Conservation (phyloP, 2,329 filamentous ascomycete genomes). For the Colletotrichum coccodes region DNA sequence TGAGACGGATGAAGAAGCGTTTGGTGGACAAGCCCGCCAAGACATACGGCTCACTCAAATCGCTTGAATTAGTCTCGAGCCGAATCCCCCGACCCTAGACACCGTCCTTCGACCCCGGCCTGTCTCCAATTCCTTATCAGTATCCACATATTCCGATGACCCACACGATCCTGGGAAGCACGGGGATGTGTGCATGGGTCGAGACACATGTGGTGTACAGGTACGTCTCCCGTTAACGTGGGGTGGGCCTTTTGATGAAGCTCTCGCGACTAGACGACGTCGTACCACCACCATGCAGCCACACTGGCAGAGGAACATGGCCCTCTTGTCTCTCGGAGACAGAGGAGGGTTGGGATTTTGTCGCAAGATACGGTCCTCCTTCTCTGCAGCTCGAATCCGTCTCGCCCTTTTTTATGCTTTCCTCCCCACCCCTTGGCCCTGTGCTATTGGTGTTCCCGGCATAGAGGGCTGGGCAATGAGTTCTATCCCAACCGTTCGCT, state of each 20-base stretch:
- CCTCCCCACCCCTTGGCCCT: slow-evolving; percentile 21
- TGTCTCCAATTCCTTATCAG: slow-evolving; percentile 31
- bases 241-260: slow-evolving; percentile 10
- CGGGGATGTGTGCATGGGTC: neutral
- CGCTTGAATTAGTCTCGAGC: slow-evolving; percentile 23
- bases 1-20: slow-evolving; percentile 4
- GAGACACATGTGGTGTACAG: slow-evolving; percentile 18
- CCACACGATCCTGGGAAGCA: slow-evolving; percentile 11
- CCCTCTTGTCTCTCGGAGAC: slow-evolving; percentile 12
- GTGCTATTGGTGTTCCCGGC: slow-evolving; percentile 19
- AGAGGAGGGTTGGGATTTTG: slow-evolving; percentile 11
- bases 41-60: slow-evolving; percentile 12
- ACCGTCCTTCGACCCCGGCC: slow-evolving; percentile 2
- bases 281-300: slow-evolving; percentile 23
- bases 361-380: neutral
- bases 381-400: slow-evolving; percentile 6
- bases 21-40: slow-evolving; percentile 10
- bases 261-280: slow-evolving; percentile 6
- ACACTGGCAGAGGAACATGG: slow-evolving; percentile 7
- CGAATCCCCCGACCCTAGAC: slow-evolving; percentile 22
- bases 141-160: slow-evolving; percentile 26
- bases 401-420: slow-evolving; percentile 17
- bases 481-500: neutral
- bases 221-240: slow-evolving; percentile 1
- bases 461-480: slow-evolving; percentile 14